phyloP scores from a whole-genome alignment of 2,329 filamentous ascomycete species.

The Teratosphaeria destructans region DNA sequence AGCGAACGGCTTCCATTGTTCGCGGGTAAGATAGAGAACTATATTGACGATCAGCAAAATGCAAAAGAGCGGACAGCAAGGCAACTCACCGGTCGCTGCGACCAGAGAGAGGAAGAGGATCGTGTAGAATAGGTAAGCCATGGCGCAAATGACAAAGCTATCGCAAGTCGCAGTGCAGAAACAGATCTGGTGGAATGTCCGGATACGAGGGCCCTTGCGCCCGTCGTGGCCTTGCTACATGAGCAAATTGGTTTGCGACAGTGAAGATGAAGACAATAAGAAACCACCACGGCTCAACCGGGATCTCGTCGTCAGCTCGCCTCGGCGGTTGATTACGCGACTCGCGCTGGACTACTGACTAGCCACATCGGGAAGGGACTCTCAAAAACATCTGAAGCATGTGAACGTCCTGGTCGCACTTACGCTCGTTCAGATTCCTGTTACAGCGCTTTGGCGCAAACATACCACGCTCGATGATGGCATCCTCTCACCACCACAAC shows the following conservation, averaged over 20 bases:
- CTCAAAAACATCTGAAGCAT: background rate
- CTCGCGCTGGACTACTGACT: background rate
- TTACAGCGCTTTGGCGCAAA: background rate
- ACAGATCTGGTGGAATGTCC: background rate
- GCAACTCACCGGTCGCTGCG: slow-evolving; percentile 52
- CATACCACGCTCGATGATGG: background rate
- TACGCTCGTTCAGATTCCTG: background rate
- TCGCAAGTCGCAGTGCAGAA: background rate
- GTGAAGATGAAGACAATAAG: background rate
- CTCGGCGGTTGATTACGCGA: background rate
- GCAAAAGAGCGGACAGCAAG: background rate
- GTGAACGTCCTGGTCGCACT: background rate
- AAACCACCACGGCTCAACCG: background rate
- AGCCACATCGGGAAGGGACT: background rate
- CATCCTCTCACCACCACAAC: slow-evolving; percentile 44
- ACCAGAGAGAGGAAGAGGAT: slow-evolving; percentile 62
- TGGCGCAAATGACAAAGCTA: slow-evolving; percentile 29
- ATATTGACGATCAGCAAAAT: background rate
- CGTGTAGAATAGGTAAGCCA: slow-evolving; percentile 74
- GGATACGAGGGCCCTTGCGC: background rate
- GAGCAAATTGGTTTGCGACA: background rate
- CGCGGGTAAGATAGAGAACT: slow-evolving; percentile 72
- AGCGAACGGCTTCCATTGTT: slow-evolving; percentile 62
- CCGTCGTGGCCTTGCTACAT: background rate
- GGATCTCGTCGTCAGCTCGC: background rate